Percentiles rank a stretch among this genome's conserved stretches.
phyloP scores from a whole-genome alignment of 208 protist species.

The Leishmania braziliensis region DNA sequence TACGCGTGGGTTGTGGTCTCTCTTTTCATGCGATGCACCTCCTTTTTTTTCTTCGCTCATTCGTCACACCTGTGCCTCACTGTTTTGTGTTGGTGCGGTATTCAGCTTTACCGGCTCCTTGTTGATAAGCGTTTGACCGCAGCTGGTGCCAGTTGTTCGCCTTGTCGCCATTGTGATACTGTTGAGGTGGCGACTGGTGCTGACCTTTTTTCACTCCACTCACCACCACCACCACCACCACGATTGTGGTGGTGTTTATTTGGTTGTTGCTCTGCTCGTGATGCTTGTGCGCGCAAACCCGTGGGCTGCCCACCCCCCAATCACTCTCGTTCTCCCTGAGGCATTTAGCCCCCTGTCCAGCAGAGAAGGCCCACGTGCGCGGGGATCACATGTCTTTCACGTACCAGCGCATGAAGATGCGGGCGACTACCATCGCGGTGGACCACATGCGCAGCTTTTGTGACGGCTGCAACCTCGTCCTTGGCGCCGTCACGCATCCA shows the following conservation, averaged over 20 bases:
- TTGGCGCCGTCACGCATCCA: slow-evolving; percentile 42
- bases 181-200: not conserved
- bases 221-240: not conserved
- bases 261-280: not conserved
- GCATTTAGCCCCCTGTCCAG: not conserved
- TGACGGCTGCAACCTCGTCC: slow-evolving; percentile 63
- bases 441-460: slow-evolving; percentile 59
- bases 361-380: not conserved
- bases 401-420: slow-evolving; percentile 82
- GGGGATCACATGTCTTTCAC: slow-evolving; percentile 54
- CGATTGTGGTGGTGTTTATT: not conserved
- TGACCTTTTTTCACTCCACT: not conserved
- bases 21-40: not conserved
- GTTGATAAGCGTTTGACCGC: not conserved
- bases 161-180: not conserved
- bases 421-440: slow-evolving; percentile 58
- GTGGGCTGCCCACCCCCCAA: not conserved
- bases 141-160: not conserved
- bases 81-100: not conserved
- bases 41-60: not conserved
- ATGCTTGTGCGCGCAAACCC: too few relatives aligned
- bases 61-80: too few relatives aligned
- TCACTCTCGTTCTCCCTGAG: not conserved
- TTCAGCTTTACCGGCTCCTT: not conserved
- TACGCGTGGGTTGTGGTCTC: not conserved